Percentiles rank a stretch among this genome's conserved stretches.
Evolutionary conservation across 352 stramenopile species (phyloP).

Genomic region (Phytopythium litorale): DNA sequence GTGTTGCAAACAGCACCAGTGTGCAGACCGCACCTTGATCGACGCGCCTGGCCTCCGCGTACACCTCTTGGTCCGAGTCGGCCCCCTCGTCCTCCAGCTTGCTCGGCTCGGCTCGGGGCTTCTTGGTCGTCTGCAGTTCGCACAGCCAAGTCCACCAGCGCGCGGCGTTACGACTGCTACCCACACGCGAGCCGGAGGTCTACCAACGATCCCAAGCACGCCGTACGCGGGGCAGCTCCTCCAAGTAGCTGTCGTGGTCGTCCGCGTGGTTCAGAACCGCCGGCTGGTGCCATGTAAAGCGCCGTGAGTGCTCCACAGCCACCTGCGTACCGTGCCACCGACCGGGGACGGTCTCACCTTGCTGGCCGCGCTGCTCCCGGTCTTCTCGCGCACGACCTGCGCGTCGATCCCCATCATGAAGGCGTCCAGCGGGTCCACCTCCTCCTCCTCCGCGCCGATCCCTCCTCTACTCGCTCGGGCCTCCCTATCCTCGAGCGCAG

Average conservation of each 20-base stretch:
- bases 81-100: conserved; percentile 6
- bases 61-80: conserved; percentile 81
- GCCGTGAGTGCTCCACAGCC: background rate
- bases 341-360: conserved; percentile 23
- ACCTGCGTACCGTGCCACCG: background rate
- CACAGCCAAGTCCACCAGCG: background rate
- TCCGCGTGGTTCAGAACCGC: conserved; percentile 32
- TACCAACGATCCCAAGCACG: background rate
- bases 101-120: conserved; percentile 10
- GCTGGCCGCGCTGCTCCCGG: conserved; percentile 9
- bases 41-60: conserved; percentile 47
- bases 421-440: conserved; percentile 81
- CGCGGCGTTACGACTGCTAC: background rate
- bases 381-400: conserved; percentile 55
- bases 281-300: conserved; percentile 10
- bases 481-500: background rate
- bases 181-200: background rate
- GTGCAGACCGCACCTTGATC: conserved; percentile 17
- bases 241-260: conserved; percentile 28
- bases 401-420: conserved; percentile 83
- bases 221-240: conserved; percentile 26
- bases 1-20: background rate
- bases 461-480: background rate
- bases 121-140: conserved; percentile 31
- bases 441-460: conserved; percentile 5